Conservation (phyloP, 169 alveolate species). For the Miamiensis avidus region DNA sequence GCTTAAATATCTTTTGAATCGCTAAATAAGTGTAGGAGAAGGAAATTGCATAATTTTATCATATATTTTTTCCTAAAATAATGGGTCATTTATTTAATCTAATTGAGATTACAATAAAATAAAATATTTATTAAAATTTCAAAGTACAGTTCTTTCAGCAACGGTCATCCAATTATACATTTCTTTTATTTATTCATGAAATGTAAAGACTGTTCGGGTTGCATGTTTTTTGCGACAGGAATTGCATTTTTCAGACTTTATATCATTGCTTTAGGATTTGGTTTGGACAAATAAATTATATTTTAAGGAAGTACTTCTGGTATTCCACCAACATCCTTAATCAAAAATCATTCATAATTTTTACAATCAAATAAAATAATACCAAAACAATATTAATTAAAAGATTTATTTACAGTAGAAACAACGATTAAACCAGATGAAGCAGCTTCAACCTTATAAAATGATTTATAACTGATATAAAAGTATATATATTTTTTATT, state of each 20-base stretch:
- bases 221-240: constrained; percentile 70
- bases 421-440: constrained; percentile 98
- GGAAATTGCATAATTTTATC: constrained; percentile 34
- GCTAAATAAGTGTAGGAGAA: constrained; percentile 4
- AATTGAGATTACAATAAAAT: no score
- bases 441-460: constrained; percentile 94
- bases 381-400: neutral
- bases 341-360: no score
- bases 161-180: constrained; percentile 87
- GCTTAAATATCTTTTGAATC: constrained; percentile 26
- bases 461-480: no score
- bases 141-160: constrained; percentile 74
- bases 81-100: no score
- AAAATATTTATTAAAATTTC: neutral
- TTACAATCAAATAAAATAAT: no score
- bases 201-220: constrained; percentile 69
- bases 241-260: constrained; percentile 79
- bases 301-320: constrained; percentile 92
- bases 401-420: constrained; percentile 77
- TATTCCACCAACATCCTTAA: constrained; percentile 97
- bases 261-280: constrained; percentile 76
- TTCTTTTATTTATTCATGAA: constrained; percentile 66
- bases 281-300: constrained; percentile 84
- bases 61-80: constrained; percentile 62
- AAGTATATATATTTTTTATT: no score